Conservation (phyloP, 441 rosid genomes). For the Croton setiger region DNA sequence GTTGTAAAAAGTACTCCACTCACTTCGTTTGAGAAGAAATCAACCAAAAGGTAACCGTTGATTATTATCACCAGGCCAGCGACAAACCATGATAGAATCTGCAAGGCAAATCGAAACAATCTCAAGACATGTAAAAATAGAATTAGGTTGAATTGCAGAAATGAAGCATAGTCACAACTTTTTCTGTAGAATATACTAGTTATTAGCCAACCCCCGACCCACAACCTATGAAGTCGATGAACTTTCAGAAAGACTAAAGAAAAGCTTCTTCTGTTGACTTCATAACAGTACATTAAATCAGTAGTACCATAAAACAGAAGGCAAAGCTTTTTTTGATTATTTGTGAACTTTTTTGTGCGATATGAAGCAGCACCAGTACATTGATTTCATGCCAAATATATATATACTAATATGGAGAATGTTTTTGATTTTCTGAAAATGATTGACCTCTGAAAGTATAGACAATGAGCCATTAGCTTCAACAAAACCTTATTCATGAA, state of each 20-base stretch:
- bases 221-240: not conserved
- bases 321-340: not conserved
- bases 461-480: not conserved
- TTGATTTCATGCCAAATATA: not conserved
- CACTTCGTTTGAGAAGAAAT: slow-evolving; percentile 68
- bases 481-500: not conserved
- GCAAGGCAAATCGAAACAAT: slow-evolving; percentile 9
- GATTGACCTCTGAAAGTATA: not conserved
- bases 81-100: slow-evolving; percentile 72
- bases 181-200: not conserved
- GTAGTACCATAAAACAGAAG: not conserved
- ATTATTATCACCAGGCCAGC: slow-evolving; percentile 76
- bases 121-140: not conserved
- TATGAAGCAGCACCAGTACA: not conserved
- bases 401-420: not conserved
- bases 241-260: not conserved
- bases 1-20: slow-evolving; percentile 33
- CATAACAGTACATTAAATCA: not conserved
- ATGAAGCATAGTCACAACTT: not conserved
- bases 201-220: not conserved
- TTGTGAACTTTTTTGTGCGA: no score
- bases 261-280: not conserved
- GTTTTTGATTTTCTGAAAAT: not conserved
- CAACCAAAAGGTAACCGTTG: slow-evolving; percentile 79
- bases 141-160: no score